Base-by-base conservation (phyloP, 148 eudicot genomes). In the Fallopia convolvulus region DNA sequence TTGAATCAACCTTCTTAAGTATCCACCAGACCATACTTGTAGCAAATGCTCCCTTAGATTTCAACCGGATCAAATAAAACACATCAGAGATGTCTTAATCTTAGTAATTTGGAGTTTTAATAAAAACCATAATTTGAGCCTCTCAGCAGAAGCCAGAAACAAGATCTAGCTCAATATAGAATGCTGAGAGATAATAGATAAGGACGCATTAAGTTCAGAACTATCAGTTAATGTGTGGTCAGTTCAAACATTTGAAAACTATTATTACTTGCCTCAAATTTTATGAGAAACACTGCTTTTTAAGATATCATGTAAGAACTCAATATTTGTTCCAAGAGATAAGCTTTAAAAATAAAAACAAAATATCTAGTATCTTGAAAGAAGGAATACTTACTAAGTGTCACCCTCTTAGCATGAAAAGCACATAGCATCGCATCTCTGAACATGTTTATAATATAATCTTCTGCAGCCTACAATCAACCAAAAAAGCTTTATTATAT, bases 351-450 rank as follows among this genome's bases (percentile, higher is more conserved):
- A 39, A 68, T 68, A 17, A 10, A 65, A 36, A 17, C 6, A 10
- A 65, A 36, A 17, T 15, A 68, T 66, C 11, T 36, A 15, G 44
- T 39, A 14, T 68, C 39, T 21, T 39, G 39, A 26, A 36, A 14
- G 72, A 58, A 68, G 72, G 20, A 33, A 36, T 36, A 88, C 98
- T 91, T 90, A 93, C 98, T 93, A 2, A 93, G 82, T 13, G 98
- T 93, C 11, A 93, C 92, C 44, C 98, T 88, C 80, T 84, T 93
- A 63, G 97, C 97, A 79, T 93, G 98, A 77, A 91, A 81, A 26
- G 98, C 88, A 79, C 98, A 93, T 8, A 91, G 82, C 89, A 88
- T 88, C 44, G 92, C 83, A 81, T 93, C 94, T 83, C 85, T 89
- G 81, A 93, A 90, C 79, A 93, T 61, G 15, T 61, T 74, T 76